Percentiles rank a stretch among this genome's conserved stretches.
Evolutionary conservation across 176 grass and related monocot genomes (phyloP).

Genomic region (Triticum aestivum): IWGSC_CS_RefSeq_v2.1 NC_057814.1:547108977-547109476

Average conservation of each 20-base stretch:
- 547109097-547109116: constrained; percentile 36
- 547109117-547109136: constrained; percentile 49
- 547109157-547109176: constrained; percentile 46
- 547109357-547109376: constrained; percentile 33
- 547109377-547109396: constrained; percentile 28
- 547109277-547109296: constrained; percentile 43
- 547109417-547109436: constrained; percentile 50
- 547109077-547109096: constrained; percentile 52
- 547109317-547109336: constrained; percentile 13
- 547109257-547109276: constrained; percentile 28
- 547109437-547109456: constrained; percentile 48
- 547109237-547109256: constrained; percentile 33
- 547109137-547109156: constrained; percentile 38
- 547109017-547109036: constrained; percentile 33
- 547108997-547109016: constrained; percentile 67
- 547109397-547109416: constrained; percentile 30
- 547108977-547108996: constrained; percentile 36
- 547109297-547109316: constrained; percentile 47
- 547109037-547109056: constrained; percentile 41
- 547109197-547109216: constrained; percentile 36
- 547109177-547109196: constrained; percentile 20
- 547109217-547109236: constrained; percentile 48
- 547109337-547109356: constrained; percentile 30
- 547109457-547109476: constrained; percentile 36
- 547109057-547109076: constrained; percentile 51